Base-by-base conservation (phyloP, 768 basidiomycete genomes). In the Leccinum rimulosum region DNA sequence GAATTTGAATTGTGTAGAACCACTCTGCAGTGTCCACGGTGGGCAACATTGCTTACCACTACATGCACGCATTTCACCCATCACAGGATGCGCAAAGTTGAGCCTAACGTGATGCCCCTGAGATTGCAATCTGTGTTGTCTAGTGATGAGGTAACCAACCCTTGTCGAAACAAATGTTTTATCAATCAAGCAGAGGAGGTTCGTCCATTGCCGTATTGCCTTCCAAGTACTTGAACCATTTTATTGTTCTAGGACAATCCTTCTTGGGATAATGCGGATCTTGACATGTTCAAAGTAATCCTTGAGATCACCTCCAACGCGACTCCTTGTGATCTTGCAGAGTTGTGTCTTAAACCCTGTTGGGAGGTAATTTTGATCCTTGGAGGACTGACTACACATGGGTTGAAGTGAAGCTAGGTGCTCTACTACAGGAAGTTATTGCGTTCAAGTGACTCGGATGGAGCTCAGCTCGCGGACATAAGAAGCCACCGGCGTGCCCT, bases 311-410 rank as follows among this genome's bases (percentile, higher is more conserved):
- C 75, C 0, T 80, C 81, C 7, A 78, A 84, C 50, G 66, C 73
- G 4, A 68, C 73, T 0, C 76, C 85, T 0, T 89, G 88, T 61
- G 79, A 84, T 50, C 70, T 88, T 12, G 81, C 84, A 17, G 66
- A 74, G 1, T 70, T 88, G 15, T 82, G 82, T 67, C 75, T 75
- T 10, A 85, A 82, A 60, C 81, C 85, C 6, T 90, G 88, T 68
- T 69, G 71, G 30, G 84, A 89, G 75, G 88, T 86, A 56, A 53
- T 28, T 56, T 22, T 28, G 30, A 50, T 28, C 27, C 17, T 27
- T 45, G 5, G 22, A 33, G 31, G 45, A 19, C 5, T 31, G 48
- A 19, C 6, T 31, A 43, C 28, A 8, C 31, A 33, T 33, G n/a
- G 52, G 1, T 52, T 64, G 50, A 68, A 50, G 52, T 22, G 30